phyloP scores from a whole-genome alignment of 345 rosid genomes.

The Rhodamnia argentea region DNA sequence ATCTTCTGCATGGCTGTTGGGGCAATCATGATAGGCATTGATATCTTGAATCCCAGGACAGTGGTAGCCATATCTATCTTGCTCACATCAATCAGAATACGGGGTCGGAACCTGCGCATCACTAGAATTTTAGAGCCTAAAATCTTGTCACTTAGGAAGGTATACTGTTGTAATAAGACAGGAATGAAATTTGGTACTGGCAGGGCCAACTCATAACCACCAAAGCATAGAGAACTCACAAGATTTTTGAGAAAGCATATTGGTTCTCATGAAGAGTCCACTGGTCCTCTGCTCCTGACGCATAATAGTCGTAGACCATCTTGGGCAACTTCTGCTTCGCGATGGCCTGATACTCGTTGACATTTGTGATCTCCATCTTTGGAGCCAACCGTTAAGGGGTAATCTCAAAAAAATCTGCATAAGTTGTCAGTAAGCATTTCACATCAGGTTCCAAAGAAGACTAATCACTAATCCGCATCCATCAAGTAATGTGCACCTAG shows the following conservation, averaged over 20 bases:
- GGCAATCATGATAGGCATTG: constrained; percentile 93
- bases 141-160: neutral
- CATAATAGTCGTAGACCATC: constrained; percentile 34
- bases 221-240: constrained; percentile 28
- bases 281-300: constrained; percentile 43
- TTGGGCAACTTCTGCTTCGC: constrained; percentile 29
- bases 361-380: constrained; percentile 32
- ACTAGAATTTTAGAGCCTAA: neutral
- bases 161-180: neutral
- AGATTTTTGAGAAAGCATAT: constrained; percentile 24
- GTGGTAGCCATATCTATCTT: constrained; percentile 67
- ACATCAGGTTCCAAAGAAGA: neutral
- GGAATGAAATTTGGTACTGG: neutral
- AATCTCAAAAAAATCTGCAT: neutral
- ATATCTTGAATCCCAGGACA: constrained; percentile 71
- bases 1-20: constrained; percentile 86
- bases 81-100: constrained; percentile 77
- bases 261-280: constrained; percentile 28
- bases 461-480: neutral
- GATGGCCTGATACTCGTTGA: constrained; percentile 24
- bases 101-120: constrained; percentile 56
- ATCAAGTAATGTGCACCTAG: neutral
- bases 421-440: neutral
- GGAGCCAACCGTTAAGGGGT: neutral
- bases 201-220: neutral